Conservation (phyloP, 257 asterid species). For the Fraxinus cuspidata region DNA sequence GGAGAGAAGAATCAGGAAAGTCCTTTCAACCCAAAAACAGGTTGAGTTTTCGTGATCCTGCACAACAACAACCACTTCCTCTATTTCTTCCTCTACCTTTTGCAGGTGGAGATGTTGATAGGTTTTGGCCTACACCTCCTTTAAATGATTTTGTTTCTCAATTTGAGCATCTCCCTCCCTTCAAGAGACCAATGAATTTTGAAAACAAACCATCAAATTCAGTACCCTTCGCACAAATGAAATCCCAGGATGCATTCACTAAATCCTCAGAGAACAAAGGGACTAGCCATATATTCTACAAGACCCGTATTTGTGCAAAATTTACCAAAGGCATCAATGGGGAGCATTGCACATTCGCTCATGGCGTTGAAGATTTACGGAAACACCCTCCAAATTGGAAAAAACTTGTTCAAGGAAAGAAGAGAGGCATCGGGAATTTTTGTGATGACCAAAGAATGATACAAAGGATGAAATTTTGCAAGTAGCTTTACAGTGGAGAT, state of each 20-base stretch:
- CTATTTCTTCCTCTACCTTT: too few relatives aligned
- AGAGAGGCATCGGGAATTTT: constrained; percentile 45
- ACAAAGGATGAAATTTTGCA: constrained; percentile 79
- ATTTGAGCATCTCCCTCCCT: constrained; percentile 39
- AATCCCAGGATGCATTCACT: constrained; percentile 40
- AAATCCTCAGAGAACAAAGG: constrained; percentile 43
- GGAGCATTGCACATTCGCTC: constrained; percentile 76
- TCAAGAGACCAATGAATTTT: constrained; percentile 40
- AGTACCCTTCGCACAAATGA: constrained; percentile 27
- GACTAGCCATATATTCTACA: constrained; percentile 72
- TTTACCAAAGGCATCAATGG: constrained; percentile 75
- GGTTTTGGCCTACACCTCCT: neutral
- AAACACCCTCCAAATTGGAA: constrained; percentile 88
- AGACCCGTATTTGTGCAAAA: constrained; percentile 69
- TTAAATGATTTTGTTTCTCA: constrained; percentile 34
- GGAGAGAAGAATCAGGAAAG: too few relatives aligned
- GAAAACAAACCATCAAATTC: constrained; percentile 25
- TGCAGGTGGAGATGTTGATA: too few relatives aligned
- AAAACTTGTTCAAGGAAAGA: constrained; percentile 63
- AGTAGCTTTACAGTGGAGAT: constrained; percentile 71
- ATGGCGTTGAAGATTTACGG: constrained; percentile 63
- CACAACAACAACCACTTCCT: too few relatives aligned
- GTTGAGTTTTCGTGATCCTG: too few relatives aligned
- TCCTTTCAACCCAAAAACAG: too few relatives aligned
- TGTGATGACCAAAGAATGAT: constrained; percentile 61